Evolutionary conservation across 2,329 filamentous ascomycete genomes (phyloP).

Genomic region (Conoideocrella luteorostrata): DNA sequence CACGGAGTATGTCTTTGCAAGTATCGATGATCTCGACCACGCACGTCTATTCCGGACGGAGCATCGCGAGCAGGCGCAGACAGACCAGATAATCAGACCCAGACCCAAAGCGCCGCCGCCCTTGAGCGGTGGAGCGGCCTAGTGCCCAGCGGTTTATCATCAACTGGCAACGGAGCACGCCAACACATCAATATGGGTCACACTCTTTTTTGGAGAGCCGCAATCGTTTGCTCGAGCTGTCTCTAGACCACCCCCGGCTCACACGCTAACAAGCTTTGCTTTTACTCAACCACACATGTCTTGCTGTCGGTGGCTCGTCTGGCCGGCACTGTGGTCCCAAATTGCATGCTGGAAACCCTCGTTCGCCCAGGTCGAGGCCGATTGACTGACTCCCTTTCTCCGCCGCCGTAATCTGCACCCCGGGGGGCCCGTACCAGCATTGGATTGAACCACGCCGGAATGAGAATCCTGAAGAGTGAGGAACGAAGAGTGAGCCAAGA

Average conservation of each 20-base stretch:
- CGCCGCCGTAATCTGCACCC: background rate
- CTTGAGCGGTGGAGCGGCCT: conserved; percentile 59
- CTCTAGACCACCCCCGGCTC: conserved; percentile 42
- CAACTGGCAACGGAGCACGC: conserved; percentile 80
- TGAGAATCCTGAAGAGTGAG: too few relatives aligned
- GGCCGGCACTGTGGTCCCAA: conserved; percentile 28
- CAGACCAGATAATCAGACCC: too few relatives aligned
- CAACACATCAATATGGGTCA: conserved; percentile 83
- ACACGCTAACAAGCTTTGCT: conserved; percentile 38
- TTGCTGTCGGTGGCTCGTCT: conserved; percentile 49
- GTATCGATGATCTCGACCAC: background rate
- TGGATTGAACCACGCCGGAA: too few relatives aligned
- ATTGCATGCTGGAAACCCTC: conserved; percentile 5
- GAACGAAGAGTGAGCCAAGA: too few relatives aligned
- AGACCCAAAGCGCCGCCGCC: conserved; percentile 42
- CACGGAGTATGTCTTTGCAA: too few relatives aligned
- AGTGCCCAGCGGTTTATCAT: conserved; percentile 54
- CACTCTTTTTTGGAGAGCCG: conserved; percentile 53
- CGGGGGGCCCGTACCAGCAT: too few relatives aligned
- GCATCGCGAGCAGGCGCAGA: conserved; percentile 2
- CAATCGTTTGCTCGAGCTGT: conserved; percentile 53
- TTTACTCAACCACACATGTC: conserved; percentile 51
- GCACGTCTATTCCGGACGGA: conserved; percentile 11
- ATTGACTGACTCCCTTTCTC: conserved; percentile 2
- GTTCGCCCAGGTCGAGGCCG: background rate